Base-by-base conservation (phyloP, 1,284 basidiomycete species). In the Bjerkandera adusta region DNA sequence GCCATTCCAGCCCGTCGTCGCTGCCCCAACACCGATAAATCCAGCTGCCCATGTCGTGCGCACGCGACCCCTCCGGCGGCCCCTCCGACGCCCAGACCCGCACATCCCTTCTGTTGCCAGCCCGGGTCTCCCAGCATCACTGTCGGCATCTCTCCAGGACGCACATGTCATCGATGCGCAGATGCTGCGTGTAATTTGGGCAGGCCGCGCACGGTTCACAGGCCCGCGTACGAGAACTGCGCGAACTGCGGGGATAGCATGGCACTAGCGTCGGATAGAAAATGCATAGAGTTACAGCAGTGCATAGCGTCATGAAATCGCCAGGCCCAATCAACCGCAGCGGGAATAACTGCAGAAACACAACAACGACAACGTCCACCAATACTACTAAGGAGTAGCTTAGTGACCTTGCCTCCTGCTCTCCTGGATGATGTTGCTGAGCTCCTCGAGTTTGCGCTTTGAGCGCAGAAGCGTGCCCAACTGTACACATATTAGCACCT, bases 401-500 rank as follows among this genome's bases (percentile, higher is more conserved):
- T 76, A 89, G 71, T 89, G 87, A 40, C 72, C 75, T 43, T 79
- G 73, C 70, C 89, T 77, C 74, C 89, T 84, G 76, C 84, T 87
- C 79, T 92, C 89, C 77, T 92, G 89, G 74, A 97, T 96, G 68
- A 97, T 83, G 52, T 65, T 81, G 56, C 85, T 78, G 62, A 97
- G 83, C 76, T 97, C 95, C 73, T 97, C 94, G 66, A 97, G 72
- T 83, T 97, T 97, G 76, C 92, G 86, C 78, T 97, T 98, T 60
- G 94, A 95, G 65, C 95, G 91, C 67, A 95, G 78, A 61, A 97
- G 81, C 24, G 95, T 97, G 40, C 95, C 95, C 63, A 98, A 85
- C 92, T 96, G 30, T 12, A 59, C 44, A 52, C 48, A 7, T 5
- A 38, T 43, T 36, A 48, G 37, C 47, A 45, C 21, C 27, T 24